A percentile compares a stretch with the other conserved stretches of the same genome.
Evolutionary conservation across 2,329 filamentous ascomycete genomes (phyloP).

Genomic region (Penicillium sp.): DNA sequence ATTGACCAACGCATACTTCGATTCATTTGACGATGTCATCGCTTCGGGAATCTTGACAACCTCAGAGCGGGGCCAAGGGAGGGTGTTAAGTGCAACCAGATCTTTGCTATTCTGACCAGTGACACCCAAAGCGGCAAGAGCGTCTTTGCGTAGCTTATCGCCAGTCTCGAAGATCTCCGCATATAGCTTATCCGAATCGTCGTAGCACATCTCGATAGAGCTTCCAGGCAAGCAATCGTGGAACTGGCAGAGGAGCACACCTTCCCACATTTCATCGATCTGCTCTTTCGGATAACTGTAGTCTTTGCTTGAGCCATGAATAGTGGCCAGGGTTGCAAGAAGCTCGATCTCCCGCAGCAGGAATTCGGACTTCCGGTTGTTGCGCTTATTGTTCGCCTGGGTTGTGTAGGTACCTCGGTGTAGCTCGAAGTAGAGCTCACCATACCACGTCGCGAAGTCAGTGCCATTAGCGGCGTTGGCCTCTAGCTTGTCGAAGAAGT

Average conservation of each 20-base stretch:
- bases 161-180: slow-evolving; percentile 79
- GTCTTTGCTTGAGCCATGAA: slow-evolving; percentile 61
- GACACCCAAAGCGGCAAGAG: slow-evolving; percentile 70
- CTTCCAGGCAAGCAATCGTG: slow-evolving; percentile 96
- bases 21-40: slow-evolving; percentile 24
- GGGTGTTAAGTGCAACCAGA: slow-evolving; percentile 75
- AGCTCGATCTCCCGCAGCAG: slow-evolving; percentile 87
- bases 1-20: slow-evolving; percentile 49
- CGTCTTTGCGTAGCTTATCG: slow-evolving; percentile 70
- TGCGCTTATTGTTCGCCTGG: slow-evolving; percentile 94
- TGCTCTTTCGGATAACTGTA: slow-evolving; percentile 93
- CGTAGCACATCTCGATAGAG: slow-evolving; percentile 96
- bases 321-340: slow-evolving; percentile 80
- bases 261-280: slow-evolving; percentile 97
- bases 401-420: slow-evolving; percentile 97
- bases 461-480: slow-evolving; percentile 70
- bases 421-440: slow-evolving; percentile 96
- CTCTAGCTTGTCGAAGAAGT: slow-evolving; percentile 87
- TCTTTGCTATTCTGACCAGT: slow-evolving; percentile 47
- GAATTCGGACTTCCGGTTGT: slow-evolving; percentile 85
- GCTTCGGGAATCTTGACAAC: slow-evolving; percentile 65
- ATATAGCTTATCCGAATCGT: slow-evolving; percentile 92
- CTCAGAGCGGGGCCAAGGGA: slow-evolving; percentile 82
- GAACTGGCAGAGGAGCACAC: slow-evolving; percentile 90
- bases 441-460: slow-evolving; percentile 92